Base-by-base conservation (phyloP, 2,329 filamentous ascomycete genomes). In the Colletotrichum sp. region DNA sequence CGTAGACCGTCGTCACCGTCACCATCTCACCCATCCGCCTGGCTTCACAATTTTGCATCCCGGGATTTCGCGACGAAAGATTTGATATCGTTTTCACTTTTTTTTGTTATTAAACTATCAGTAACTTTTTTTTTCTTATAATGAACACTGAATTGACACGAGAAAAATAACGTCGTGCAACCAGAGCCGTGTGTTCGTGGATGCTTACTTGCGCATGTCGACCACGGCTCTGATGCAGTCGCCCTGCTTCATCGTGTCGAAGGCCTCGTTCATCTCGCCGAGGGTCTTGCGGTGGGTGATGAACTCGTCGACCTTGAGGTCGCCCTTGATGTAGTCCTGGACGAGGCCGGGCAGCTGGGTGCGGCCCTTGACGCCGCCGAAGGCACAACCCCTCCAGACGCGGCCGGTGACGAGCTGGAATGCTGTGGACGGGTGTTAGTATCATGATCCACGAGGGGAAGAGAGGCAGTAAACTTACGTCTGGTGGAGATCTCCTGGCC, bases 341-440 rank as follows among this genome's bases (percentile, higher is more conserved):
- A 99, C 96, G 55, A 99, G 92, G 74, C 90, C 93, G 63, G 94
- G 94, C 78, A 99, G 92, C 88, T 99, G 97, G 38, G 94, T 93
- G 82, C 97, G 96, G 80, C 97, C 97, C 90, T 98, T 99, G 90
- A 99, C 96, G 81, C 97, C 97, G 80, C 97, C 97, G 82, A 99
- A 99, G 21, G 97, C 97, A 84, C 96, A 98, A 70, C 97, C 97
- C 88, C 95, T 98, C 97, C 97, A 99, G 76, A 98, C 94, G 84
- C 97, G 96, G 76, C 97, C 97, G 59, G 97, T 99, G 80, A 99
- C 97, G 77, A 99, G 92, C 90, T 98, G 97, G 93, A 99, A 99
- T 84, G 97, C 95, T 97, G 79, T 71, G 77, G 34, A 32, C 71
- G 21, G 13, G 18, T 13, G 62, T 76, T 14, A 76, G 71, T 3